Conservation (phyloP, 179 eudicot genomes). For the Spinacia oleracea region DNA sequence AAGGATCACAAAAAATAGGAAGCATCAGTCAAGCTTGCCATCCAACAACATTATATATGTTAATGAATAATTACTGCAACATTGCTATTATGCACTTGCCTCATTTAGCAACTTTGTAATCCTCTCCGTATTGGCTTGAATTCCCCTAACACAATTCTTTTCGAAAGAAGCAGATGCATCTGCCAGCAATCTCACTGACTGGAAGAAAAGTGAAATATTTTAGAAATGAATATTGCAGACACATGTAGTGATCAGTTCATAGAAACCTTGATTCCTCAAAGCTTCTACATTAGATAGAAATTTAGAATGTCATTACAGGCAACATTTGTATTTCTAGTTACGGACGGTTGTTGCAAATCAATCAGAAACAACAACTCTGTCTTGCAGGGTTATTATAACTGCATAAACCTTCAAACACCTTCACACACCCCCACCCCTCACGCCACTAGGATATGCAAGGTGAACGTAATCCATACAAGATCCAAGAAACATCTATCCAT, state of each 20-base stretch:
- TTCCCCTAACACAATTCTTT: conserved; percentile 94
- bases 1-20: conserved; percentile 13
- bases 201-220: conserved; percentile 12
- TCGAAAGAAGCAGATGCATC: conserved; percentile 97
- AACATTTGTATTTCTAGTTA: background rate
- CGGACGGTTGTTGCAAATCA: background rate
- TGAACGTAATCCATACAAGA: background rate
- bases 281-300: background rate
- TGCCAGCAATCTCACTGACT: conserved; percentile 88
- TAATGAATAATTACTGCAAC: background rate
- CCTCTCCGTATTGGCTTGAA: conserved; percentile 86
- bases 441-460: background rate
- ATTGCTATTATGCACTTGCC: conserved; percentile 37
- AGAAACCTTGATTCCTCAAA: background rate
- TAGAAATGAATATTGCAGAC: background rate
- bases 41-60: background rate
- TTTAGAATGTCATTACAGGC: background rate
- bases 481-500: no score
- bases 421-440: no score
- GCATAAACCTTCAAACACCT: background rate
- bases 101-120: conserved; percentile 81
- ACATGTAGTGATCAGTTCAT: background rate
- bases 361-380: background rate
- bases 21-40: conserved; percentile 9
- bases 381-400: no score